Evolutionary conservation across 2,329 filamentous ascomycete species (phyloP).

Genomic region (Fusarium burgessii): DNA sequence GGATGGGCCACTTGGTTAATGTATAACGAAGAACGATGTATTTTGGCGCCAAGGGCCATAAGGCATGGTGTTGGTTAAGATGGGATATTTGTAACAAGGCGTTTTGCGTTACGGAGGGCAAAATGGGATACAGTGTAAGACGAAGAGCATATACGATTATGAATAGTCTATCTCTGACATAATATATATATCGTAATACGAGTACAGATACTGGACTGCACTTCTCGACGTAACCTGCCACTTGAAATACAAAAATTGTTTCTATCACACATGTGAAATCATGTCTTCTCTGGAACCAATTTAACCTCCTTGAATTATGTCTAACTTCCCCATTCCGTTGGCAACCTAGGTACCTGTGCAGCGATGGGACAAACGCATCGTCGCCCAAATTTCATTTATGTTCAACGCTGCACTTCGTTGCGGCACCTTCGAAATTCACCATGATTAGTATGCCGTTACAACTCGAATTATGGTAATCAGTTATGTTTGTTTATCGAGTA

Average conservation of each 20-base stretch:
- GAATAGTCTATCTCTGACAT: background rate
- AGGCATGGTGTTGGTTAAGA: background rate
- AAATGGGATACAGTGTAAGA: background rate
- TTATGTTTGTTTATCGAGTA: background rate
- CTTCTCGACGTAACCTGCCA: background rate
- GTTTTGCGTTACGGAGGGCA: background rate
- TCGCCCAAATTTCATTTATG: background rate
- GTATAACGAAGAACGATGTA: conserved; percentile 19
- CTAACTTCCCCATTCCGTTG: background rate
- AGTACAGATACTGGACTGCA: background rate
- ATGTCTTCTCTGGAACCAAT: background rate
- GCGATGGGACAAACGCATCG: background rate
- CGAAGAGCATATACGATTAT: conserved; percentile 4
- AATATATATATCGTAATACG: background rate
- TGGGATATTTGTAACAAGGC: conserved; percentile 3
- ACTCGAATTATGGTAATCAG: too few relatives aligned
- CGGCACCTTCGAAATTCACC: background rate
- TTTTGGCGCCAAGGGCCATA: background rate
- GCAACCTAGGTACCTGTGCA: background rate
- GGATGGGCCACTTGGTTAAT: background rate
- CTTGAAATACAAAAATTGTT: background rate
- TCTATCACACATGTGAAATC: background rate
- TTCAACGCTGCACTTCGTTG: background rate
- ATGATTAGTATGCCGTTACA: background rate
- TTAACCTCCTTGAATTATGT: background rate